Conservation (phyloP, 140 eudicot species). For the Senecio squalidus region DNA sequence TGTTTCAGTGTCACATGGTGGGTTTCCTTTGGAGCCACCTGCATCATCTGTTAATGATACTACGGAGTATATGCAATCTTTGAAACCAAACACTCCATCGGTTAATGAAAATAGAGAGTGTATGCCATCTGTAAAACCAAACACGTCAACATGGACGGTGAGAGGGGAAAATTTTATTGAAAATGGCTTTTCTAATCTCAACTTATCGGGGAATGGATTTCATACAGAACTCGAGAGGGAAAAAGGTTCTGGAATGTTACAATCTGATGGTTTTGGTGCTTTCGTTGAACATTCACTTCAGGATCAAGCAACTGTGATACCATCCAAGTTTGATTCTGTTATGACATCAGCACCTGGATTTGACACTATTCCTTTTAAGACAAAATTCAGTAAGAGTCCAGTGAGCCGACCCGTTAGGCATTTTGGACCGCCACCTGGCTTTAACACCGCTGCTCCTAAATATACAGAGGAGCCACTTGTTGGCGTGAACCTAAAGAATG, state of each 20-base stretch:
- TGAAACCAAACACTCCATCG: constrained; percentile 54
- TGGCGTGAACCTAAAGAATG: constrained; percentile 19
- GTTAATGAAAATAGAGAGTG: constrained; percentile 23
- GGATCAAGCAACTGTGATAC: constrained; percentile 38
- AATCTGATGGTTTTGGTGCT: constrained; percentile 26
- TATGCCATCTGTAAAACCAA: constrained; percentile 37
- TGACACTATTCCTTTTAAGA: constrained; percentile 35
- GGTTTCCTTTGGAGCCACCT: constrained; percentile 27
- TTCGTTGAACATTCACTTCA: constrained; percentile 21
- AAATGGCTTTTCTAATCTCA: constrained; percentile 47
- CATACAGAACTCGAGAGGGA: constrained; percentile 26
- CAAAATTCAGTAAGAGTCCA: constrained; percentile 53
- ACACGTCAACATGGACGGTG: constrained; percentile 38
- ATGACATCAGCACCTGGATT: constrained; percentile 41
- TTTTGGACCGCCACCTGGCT: constrained; percentile 96
- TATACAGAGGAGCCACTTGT: constrained; percentile 29
- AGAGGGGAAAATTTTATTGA: constrained; percentile 35
- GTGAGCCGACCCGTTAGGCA: constrained; percentile 88
- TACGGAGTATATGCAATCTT: constrained; percentile 37
- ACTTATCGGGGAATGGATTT: constrained; percentile 40
- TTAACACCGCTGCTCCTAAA: constrained; percentile 45
- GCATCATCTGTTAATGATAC: constrained; percentile 25
- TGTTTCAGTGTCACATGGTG: constrained; percentile 31
- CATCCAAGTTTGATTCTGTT: constrained; percentile 49
- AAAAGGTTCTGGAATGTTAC: constrained; percentile 28